Conservation (phyloP, 2,329 filamentous ascomycete species). For the Bretziella fagacearum region DNA sequence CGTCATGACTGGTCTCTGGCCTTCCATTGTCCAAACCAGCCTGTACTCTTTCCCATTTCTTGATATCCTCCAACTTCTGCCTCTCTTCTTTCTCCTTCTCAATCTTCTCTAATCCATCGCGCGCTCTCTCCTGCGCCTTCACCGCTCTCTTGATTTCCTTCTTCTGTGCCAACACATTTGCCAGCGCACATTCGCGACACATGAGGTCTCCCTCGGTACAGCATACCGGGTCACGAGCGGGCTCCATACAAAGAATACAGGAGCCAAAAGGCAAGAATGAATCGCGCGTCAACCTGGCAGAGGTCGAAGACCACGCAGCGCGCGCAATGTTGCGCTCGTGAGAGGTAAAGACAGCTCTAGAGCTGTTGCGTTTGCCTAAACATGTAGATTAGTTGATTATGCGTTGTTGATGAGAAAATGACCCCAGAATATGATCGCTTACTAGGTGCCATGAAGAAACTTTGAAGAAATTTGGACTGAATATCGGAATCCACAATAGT, state of each 20-base stretch:
- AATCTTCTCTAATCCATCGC: slow-evolving; percentile 40
- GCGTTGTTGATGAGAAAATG: no score
- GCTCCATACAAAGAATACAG: slow-evolving; percentile 72
- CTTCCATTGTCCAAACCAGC: slow-evolving; percentile 39
- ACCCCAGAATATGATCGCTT: no score
- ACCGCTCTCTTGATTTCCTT: slow-evolving; percentile 78
- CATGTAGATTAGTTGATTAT: no score
- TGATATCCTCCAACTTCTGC: slow-evolving; percentile 44
- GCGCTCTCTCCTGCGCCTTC: slow-evolving; percentile 34
- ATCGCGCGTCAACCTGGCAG: slow-evolving; percentile 73
- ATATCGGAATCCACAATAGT: no score
- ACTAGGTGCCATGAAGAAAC: not conserved
- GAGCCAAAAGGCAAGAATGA: slow-evolving; percentile 84
- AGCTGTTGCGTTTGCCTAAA: slow-evolving; percentile 71
- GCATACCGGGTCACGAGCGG: slow-evolving; percentile 65
- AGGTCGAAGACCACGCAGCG: slow-evolving; percentile 62
- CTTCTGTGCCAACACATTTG: slow-evolving; percentile 77
- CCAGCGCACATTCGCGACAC: slow-evolving; percentile 84
- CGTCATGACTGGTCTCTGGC: not conserved
- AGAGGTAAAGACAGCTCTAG: slow-evolving; percentile 81
- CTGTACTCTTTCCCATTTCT: slow-evolving; percentile 73
- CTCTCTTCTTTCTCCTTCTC: slow-evolving; percentile 49
- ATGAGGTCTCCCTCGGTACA: slow-evolving; percentile 80
- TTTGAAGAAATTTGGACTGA: no score
- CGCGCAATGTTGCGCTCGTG: slow-evolving; percentile 76